Conservation (phyloP, 768 basidiomycete species). For the Xerocomus potaroensis region DNA sequence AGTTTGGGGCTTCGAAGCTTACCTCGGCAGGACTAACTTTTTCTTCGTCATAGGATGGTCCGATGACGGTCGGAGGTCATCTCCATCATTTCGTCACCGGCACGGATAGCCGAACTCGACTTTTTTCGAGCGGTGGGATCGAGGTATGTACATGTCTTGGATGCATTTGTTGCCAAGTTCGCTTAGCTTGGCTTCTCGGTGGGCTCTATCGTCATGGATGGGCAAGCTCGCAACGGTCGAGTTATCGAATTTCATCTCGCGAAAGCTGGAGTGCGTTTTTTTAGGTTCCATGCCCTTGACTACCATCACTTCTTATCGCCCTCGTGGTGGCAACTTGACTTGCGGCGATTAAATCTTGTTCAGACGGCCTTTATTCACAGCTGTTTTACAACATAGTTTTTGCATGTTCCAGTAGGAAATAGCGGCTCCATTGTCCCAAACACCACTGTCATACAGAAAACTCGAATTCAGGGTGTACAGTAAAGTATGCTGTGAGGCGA, state of each 20-base stretch:
- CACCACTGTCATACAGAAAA: constrained; percentile 1
- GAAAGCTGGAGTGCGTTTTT: not conserved
- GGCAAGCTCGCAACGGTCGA: not conserved
- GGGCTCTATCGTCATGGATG: not conserved
- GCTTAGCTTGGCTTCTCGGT: not conserved
- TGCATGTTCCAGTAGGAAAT: not conserved
- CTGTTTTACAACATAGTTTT: too few relatives aligned
- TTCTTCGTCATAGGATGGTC: constrained; percentile 11
- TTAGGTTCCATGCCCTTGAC: not conserved
- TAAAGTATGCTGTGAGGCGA: constrained; percentile 3
- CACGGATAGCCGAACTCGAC: not conserved
- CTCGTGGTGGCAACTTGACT: not conserved
- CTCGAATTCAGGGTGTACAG: constrained; percentile 11
- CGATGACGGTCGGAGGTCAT: constrained; percentile 2
- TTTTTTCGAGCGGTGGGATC: not conserved
- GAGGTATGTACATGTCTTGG: not conserved
- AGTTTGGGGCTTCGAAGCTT: not conserved
- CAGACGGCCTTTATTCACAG: not conserved
- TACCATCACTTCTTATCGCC: not conserved
- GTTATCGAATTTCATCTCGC: not conserved
- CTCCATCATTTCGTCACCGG: constrained; percentile 1
- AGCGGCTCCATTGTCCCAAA: constrained; percentile 1
- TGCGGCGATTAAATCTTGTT: constrained; percentile 16
- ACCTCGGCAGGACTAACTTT: not conserved
- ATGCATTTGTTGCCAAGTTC: not conserved